Base-by-base conservation (phyloP, 1,284 basidiomycete genomes). In the Marasmius fiardii region DNA sequence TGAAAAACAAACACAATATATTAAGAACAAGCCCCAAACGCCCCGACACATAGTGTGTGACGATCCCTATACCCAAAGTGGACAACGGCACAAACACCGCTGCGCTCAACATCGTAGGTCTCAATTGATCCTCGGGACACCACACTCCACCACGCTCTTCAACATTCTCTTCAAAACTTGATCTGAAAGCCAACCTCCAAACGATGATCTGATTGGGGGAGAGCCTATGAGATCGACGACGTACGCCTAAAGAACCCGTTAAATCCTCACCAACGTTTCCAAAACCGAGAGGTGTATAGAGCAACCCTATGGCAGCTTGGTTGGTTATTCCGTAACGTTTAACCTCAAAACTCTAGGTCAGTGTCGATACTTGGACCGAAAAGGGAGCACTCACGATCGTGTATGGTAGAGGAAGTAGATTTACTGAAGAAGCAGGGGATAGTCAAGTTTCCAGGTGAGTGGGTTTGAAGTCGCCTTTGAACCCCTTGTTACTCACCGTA, bases 91-190 rank as follows among this genome's bases (percentile, higher is more conserved):
- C 47, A 31, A 28, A 49, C 8, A 33, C 10, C 14, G 47, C 47
- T 18, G 47, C 47, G 26, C 26, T 26, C 28, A 49, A 33, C 28
- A 49, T 8, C 18, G 73, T 71, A 0, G 77, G 80, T 11, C 76
- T 71, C 26, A 88, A 71, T 3, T 85, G 73, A 61, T 86, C 86
- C 63, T 88, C 86, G 0, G 85, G 82, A 2, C 74, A 71, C 78
- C 73, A 78, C 14, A 68, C 59, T 4, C 71, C 83, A 47, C 75
- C 75, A 34, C 85, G 73, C n/a, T 73, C 53, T 68, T 68, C 26
- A 79, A 76, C 65, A 76, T 81, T 12, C 63, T 65, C 14, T 71
- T 65, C 18, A 88, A 73, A 0, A 71, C 69, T 21, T 58, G 56
- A 64, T 88, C 86, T 0, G 84, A 82, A 2, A 79, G 60, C 3